phyloP scores from a whole-genome alignment of 345 rosid genomes.

The Populus davidiana region DNA sequence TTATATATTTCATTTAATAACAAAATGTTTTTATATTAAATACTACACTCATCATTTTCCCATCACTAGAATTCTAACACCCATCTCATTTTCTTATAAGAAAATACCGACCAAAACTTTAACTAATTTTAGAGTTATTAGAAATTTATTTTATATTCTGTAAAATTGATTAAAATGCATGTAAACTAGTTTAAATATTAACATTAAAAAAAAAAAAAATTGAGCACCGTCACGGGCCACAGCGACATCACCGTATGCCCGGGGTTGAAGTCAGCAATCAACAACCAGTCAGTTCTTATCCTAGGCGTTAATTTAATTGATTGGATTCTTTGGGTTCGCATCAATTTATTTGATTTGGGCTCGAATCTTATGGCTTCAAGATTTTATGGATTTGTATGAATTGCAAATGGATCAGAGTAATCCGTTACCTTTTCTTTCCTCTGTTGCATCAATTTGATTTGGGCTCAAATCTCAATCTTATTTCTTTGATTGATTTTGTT shows the following conservation, averaged over 20 bases:
- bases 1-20: background rate
- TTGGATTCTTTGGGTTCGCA: background rate
- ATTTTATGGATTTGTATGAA: background rate
- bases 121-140: too few species aligned
- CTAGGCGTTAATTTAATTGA: background rate
- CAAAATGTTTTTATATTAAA: background rate
- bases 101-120: too few species aligned
- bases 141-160: too few species aligned
- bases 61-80: too few species aligned
- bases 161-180: too few species aligned
- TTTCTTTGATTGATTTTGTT: background rate
- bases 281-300: background rate
- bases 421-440: constrained; percentile 33
- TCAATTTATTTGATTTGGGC: background rate
- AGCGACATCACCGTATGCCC: too few species aligned
- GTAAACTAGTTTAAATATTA: too few species aligned
- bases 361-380: too few species aligned
- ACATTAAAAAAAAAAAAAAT: too few species aligned
- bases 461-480: background rate
- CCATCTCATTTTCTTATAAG: too few species aligned
- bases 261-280: background rate
- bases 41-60: too few species aligned
- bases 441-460: constrained; percentile 13
- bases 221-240: too few species aligned
- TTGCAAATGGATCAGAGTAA: constrained; percentile 57